phyloP scores from a whole-genome alignment of 768 basidiomycete species.

The Termitomyces heimii region DNA sequence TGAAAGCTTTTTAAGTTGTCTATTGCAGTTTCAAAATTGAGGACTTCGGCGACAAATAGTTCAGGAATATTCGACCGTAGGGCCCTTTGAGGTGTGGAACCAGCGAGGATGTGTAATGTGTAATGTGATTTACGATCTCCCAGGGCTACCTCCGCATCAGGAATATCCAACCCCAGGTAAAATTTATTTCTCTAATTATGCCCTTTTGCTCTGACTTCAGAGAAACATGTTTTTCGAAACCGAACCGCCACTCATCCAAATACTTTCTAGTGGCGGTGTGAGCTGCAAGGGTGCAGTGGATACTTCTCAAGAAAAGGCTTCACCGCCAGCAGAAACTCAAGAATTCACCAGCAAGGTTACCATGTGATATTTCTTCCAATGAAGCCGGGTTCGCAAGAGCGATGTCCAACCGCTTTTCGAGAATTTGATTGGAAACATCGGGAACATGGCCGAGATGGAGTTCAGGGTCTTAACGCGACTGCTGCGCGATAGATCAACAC shows the following conservation, averaged over 20 bases:
- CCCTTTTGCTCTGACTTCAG: not conserved
- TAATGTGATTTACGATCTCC: not conserved
- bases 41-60: not conserved
- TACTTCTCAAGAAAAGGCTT: not conserved
- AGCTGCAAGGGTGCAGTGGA: not conserved
- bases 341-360: not conserved
- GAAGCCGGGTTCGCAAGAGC: not conserved
- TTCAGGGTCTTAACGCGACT: not conserved
- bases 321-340: too few relatives aligned
- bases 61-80: not conserved
- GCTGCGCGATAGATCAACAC: not conserved
- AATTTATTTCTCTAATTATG: not conserved
- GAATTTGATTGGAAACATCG: not conserved
- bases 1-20: not conserved
- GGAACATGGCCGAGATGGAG: not conserved
- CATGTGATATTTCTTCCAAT: not conserved
- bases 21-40: not conserved
- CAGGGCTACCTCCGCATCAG: not conserved
- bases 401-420: not conserved
- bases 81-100: not conserved
- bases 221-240: not conserved
- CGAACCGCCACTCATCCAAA: not conserved
- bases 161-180: not conserved
- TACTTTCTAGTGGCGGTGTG: not conserved
- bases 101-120: not conserved